Evolutionary conservation across 345 rosid species (phyloP).

Genomic region (Camelina laxa): DNA sequence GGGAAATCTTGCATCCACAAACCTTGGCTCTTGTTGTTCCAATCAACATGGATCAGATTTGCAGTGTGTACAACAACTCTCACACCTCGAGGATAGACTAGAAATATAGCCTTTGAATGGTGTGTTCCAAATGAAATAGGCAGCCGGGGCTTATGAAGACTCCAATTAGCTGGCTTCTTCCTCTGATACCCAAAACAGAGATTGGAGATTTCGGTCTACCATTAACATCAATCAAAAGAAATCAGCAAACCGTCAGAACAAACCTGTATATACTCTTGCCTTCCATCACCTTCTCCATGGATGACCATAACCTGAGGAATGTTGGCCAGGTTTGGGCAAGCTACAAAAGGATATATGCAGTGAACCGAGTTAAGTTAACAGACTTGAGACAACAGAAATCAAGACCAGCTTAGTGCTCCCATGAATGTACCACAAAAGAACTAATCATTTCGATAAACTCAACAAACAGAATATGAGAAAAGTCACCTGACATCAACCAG

Average conservation of each 20-base stretch:
- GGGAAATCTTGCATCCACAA: conserved; percentile 99
- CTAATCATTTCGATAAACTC: conserved; percentile 4
- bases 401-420: background rate
- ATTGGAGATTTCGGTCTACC: conserved; percentile 16
- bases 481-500: conserved; percentile 59
- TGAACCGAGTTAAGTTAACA: conserved; percentile 11
- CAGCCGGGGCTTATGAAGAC: conserved; percentile 84
- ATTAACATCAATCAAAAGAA: background rate
- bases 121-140: conserved; percentile 94
- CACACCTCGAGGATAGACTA: conserved; percentile 80
- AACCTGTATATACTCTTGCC: conserved; percentile 82
- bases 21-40: conserved; percentile 98
- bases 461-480: background rate
- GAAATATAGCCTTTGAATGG: conserved; percentile 94
- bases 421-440: conserved; percentile 7
- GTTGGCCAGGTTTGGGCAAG: conserved; percentile 73
- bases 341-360: conserved; percentile 48
- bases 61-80: conserved; percentile 92
- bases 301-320: conserved; percentile 80
- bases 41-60: conserved; percentile 84
- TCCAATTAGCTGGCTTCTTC: conserved; percentile 82
- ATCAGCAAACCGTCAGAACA: conserved; percentile 4
- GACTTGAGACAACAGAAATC: background rate
- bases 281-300: conserved; percentile 90
- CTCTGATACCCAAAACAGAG: conserved; percentile 50